phyloP scores from a whole-genome alignment of 345 rosid genomes.

The Theobroma cacao region DNA sequence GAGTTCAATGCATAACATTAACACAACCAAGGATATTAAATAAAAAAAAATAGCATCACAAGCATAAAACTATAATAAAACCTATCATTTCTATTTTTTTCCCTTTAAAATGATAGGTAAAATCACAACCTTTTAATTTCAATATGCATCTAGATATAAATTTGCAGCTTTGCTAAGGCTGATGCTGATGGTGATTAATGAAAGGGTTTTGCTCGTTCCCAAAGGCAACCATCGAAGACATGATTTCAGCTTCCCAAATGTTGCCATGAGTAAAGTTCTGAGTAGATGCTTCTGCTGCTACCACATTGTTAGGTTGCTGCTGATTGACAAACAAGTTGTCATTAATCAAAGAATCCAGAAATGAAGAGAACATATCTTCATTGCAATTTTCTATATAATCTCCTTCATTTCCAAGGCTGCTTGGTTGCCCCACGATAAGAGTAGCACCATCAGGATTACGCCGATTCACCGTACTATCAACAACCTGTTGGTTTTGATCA shows the following conservation, averaged over 20 bases:
- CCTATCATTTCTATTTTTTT: not conserved
- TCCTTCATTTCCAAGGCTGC: slow-evolving; percentile 14
- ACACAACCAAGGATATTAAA: not conserved
- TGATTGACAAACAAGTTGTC: slow-evolving; percentile 38
- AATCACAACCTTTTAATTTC: not conserved
- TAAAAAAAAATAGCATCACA: not conserved
- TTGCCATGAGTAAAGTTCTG: not conserved
- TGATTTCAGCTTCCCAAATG: slow-evolving; percentile 23
- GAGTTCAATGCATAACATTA: not conserved
- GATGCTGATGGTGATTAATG: not conserved
- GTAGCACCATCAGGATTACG: not conserved
- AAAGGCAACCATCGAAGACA: slow-evolving; percentile 18
- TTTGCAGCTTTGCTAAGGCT: not conserved
- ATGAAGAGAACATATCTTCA: slow-evolving; percentile 64
- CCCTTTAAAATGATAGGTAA: not conserved
- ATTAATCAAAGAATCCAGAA: slow-evolving; percentile 61
- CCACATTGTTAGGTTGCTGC: slow-evolving; percentile 11
- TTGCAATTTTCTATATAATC: slow-evolving; percentile 27
- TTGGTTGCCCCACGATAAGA: slow-evolving; percentile 18
- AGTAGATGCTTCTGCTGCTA: not conserved
- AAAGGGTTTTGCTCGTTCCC: slow-evolving; percentile 16
- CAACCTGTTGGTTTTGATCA: not conserved
- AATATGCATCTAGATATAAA: not conserved
- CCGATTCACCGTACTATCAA: not conserved
- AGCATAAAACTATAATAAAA: not conserved